phyloP scores from a whole-genome alignment of 2,329 filamentous ascomycete species.

The Aureobasidium musti region DNA sequence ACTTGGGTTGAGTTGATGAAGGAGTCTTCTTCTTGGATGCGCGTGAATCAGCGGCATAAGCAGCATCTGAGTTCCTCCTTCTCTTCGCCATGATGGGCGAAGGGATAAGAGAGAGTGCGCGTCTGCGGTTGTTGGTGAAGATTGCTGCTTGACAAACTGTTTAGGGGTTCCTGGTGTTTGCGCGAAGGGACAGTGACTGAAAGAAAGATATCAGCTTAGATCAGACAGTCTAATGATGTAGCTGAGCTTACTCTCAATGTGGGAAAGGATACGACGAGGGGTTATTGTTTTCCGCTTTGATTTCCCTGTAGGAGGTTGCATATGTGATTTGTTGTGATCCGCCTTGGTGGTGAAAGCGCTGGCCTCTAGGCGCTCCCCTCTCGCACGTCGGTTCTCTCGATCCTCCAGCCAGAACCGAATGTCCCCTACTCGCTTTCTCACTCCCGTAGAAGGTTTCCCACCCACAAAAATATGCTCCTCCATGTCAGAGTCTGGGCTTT shows the following conservation, averaged over 20 bases:
- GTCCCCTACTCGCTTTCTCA: background rate
- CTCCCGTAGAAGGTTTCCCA: background rate
- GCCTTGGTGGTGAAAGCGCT: background rate
- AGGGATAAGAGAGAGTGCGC: background rate
- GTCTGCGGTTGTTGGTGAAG: background rate
- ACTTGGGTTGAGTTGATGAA: background rate
- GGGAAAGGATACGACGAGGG: slow-evolving; percentile 6
- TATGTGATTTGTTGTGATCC: background rate
- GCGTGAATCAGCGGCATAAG: background rate
- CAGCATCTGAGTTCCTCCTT: background rate
- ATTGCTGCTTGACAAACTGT: slow-evolving; percentile 11
- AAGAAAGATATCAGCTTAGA: background rate
- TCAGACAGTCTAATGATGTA: no score
- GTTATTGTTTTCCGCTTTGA: background rate
- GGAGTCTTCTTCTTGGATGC: background rate
- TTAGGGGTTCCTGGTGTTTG: background rate
- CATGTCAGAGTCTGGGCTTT: background rate
- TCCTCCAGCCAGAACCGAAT: slow-evolving; percentile 17
- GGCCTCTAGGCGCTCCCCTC: background rate
- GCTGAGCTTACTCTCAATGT: background rate
- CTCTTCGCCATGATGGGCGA: slow-evolving; percentile 7
- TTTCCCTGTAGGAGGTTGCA: background rate
- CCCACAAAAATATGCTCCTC: slow-evolving; percentile 10
- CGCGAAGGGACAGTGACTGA: slow-evolving; percentile 9
- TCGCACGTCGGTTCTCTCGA: background rate